phyloP scores from a whole-genome alignment of 441 rosid genomes.

The Dalechampia spathulata region DNA sequence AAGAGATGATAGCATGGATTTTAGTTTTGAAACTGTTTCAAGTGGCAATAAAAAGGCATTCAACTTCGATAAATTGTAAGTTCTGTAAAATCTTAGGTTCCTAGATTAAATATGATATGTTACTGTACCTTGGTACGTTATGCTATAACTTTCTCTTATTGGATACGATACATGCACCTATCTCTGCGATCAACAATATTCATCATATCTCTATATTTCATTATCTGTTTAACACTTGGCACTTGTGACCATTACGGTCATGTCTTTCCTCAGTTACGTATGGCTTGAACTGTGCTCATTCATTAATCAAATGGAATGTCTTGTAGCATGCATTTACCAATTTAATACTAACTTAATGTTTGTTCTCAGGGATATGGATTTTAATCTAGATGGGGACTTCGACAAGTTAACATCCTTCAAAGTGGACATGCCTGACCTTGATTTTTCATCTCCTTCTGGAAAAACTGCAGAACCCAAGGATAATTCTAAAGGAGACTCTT shows the following conservation, averaged over 20 bases:
- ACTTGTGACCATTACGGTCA: neutral
- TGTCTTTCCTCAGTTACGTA: neutral
- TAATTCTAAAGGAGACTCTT: constrained; percentile 40
- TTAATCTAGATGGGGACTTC: constrained; percentile 70
- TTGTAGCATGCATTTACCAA: neutral
- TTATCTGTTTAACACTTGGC: no score
- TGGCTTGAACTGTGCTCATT: neutral
- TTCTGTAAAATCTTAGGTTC: constrained; percentile 6
- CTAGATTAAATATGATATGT: constrained; percentile 1
- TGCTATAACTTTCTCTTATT: neutral
- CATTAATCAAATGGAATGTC: neutral
- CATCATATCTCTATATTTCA: no score
- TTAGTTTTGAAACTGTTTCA: constrained; percentile 45
- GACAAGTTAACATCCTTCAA: constrained; percentile 69
- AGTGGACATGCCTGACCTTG: constrained; percentile 79
- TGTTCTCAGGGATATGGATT: constrained; percentile 72
- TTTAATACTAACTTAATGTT: constrained; percentile 1
- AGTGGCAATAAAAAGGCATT: constrained; percentile 50
- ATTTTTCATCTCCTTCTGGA: constrained; percentile 56
- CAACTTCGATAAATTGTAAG: constrained; percentile 67
- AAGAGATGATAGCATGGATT: constrained; percentile 62
- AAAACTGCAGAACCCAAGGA: constrained; percentile 43
- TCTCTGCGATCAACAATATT: no score
- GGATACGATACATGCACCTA: neutral
- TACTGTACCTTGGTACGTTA: no score